Evolutionary conservation across 2,329 filamentous ascomycete species (phyloP).

Genomic region (Penicillium sp.): DNA sequence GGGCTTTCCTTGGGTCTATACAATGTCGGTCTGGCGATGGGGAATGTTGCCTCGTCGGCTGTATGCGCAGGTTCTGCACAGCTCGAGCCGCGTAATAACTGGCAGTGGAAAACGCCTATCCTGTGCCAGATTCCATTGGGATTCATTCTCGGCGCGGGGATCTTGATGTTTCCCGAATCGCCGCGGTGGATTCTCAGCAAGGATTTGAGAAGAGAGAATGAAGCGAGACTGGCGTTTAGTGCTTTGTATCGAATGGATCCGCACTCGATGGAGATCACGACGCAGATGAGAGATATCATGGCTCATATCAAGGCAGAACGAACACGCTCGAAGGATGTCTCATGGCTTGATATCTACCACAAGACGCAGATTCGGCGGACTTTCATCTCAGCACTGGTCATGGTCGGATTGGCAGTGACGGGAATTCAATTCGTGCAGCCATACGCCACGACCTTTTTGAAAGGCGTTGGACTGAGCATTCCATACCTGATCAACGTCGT

Average conservation of each 20-base stretch:
- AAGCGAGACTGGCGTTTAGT: slow-evolving; percentile 20
- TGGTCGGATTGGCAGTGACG: slow-evolving; percentile 24
- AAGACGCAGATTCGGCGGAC: slow-evolving; percentile 21
- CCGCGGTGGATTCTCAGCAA: slow-evolving; percentile 24
- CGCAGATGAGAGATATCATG: slow-evolving; percentile 23
- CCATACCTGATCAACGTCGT: slow-evolving; percentile 22
- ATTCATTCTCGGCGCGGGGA: slow-evolving; percentile 21
- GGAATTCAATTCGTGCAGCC: slow-evolving; percentile 22
- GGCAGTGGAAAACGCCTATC: slow-evolving; percentile 30
- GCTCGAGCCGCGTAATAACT: slow-evolving; percentile 21
- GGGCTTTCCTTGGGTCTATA: slow-evolving; percentile 21
- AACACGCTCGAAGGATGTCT: slow-evolving; percentile 8
- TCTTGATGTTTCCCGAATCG: slow-evolving; percentile 25
- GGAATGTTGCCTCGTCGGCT: slow-evolving; percentile 24
- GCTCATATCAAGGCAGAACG: slow-evolving; percentile 23
- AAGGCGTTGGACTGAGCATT: slow-evolving; percentile 20
- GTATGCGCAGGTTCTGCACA: slow-evolving; percentile 25
- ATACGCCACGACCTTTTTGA: slow-evolving; percentile 18
- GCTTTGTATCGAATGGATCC: slow-evolving; percentile 19
- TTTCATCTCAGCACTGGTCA: slow-evolving; percentile 19
- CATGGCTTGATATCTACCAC: slow-evolving; percentile 23
- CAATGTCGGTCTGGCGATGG: slow-evolving; percentile 24
- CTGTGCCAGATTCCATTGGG: slow-evolving; percentile 28
- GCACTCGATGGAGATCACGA: slow-evolving; percentile 17
- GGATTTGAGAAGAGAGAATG: slow-evolving; percentile 13